These are phyloP conservation scores for Aspergillus glaucus DNA, from an alignment of 2,329 filamentous ascomycete species.

Conservation along the genomic window DNA sequence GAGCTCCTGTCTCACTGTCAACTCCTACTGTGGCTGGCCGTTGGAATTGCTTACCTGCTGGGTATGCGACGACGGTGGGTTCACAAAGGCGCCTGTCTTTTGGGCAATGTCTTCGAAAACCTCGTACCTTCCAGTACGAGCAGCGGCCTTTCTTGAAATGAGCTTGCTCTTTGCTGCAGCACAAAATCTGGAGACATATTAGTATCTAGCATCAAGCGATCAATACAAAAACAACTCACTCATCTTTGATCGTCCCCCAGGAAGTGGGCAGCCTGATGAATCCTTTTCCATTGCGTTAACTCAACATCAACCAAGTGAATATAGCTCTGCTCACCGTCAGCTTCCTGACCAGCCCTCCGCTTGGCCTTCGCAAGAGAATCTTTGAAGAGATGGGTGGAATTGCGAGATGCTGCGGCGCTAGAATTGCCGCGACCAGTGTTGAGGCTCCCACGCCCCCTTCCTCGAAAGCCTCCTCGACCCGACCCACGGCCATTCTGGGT, in stretches of 20 bases:
- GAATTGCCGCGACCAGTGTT: constrained; percentile 2
- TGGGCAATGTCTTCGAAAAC: constrained; percentile 21
- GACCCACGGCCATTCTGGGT: background rate
- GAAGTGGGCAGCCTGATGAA: constrained; percentile 11
- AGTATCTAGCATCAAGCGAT: background rate
- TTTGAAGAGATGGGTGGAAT: constrained; percentile 10
- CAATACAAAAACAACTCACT: constrained; percentile 10
- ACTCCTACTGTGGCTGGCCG: background rate
- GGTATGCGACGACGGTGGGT: constrained; percentile 14
- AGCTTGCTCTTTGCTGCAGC: constrained; percentile 10
- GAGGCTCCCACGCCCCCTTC: constrained; percentile 5
- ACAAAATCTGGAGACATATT: constrained; percentile 11
- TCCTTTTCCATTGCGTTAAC: constrained; percentile 2
- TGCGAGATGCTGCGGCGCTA: background rate
- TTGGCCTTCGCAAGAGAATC: constrained; percentile 20
- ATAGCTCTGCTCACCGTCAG: constrained; percentile 11
- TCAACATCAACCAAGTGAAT: background rate
- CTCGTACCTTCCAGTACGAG: constrained; percentile 11
- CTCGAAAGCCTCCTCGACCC: background rate
- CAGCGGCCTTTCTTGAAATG: constrained; percentile 1
- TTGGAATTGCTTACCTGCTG: constrained; percentile 14
- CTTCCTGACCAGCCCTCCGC: constrained; percentile 16
- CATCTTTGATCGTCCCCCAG: constrained; percentile 17
- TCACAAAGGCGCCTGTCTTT: constrained; percentile 22
- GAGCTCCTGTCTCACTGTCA: constrained; percentile 12